These are phyloP conservation scores for Elsinoe arachidis DNA, from an alignment of 2,329 filamentous ascomycete species.

Conservation along the genomic window DNA sequence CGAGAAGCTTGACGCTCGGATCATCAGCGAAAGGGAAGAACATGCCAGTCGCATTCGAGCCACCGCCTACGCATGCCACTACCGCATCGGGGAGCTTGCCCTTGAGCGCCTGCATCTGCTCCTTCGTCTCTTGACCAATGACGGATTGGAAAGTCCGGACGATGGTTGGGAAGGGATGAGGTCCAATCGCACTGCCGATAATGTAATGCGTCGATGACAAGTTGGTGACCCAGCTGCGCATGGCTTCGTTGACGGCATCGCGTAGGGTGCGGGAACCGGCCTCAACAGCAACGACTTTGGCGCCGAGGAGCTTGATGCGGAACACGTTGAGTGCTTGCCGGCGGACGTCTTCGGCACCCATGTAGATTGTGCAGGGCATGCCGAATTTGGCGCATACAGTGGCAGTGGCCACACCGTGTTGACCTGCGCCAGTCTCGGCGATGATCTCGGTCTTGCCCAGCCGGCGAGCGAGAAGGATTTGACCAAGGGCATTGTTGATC, in stretches of 20 bases:
- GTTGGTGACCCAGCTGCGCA: conserved; percentile 87
- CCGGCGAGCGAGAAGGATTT: conserved; percentile 75
- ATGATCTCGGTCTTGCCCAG: conserved; percentile 96
- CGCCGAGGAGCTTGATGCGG: conserved; percentile 92
- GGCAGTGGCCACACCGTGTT: conserved; percentile 95
- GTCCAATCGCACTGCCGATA: conserved; percentile 93
- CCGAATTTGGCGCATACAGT: conserved; percentile 97
- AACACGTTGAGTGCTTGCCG: conserved; percentile 97
- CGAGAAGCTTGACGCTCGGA: conserved; percentile 73
- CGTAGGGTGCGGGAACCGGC: conserved; percentile 63
- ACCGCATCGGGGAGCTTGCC: conserved; percentile 92
- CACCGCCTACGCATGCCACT: conserved; percentile 91
- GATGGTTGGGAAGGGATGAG: conserved; percentile 95
- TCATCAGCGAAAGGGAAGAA: conserved; percentile 94
- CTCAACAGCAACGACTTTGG: conserved; percentile 85
- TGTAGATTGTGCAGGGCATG: conserved; percentile 96
- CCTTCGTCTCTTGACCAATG: conserved; percentile 89
- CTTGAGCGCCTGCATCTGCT: conserved; percentile 75
- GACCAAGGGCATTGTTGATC: conserved; percentile 97
- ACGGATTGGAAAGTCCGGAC: conserved; percentile 96
- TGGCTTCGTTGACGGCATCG: conserved; percentile 80
- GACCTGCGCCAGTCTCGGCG: conserved; percentile 92
- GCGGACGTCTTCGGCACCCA: conserved; percentile 95
- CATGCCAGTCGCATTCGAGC: conserved; percentile 93
- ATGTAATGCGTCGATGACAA: conserved; percentile 96